Conservation (phyloP, 805 yeast genomes). For the Yarrowia osloensis region DNA sequence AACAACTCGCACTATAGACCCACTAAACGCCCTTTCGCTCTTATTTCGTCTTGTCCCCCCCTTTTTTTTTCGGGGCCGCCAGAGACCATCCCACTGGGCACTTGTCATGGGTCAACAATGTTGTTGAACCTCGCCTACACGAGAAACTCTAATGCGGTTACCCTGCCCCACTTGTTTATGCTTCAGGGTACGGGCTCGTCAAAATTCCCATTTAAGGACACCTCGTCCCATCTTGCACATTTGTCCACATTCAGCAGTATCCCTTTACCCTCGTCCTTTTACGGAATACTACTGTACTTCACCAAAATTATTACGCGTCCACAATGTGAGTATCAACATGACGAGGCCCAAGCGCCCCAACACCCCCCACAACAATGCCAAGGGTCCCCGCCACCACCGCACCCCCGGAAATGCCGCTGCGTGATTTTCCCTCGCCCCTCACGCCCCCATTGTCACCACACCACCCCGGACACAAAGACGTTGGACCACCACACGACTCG, state of each 20-base stretch:
- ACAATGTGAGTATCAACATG: slow-evolving; percentile 26
- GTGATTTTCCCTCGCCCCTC: background rate
- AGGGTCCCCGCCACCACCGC: background rate
- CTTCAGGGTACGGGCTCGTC: slow-evolving; percentile 26
- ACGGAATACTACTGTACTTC: slow-evolving; percentile 29
- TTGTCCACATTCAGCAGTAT: slow-evolving; percentile 30
- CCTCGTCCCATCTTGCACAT: slow-evolving; percentile 22
- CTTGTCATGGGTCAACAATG: background rate
- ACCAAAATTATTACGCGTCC: slow-evolving; percentile 29
- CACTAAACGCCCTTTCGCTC: background rate
- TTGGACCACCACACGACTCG: too few relatives aligned
- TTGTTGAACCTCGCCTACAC: background rate
- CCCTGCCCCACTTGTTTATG: slow-evolving; percentile 26
- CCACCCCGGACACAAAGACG: too few relatives aligned
- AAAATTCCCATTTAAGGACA: slow-evolving; percentile 30
- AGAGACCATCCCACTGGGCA: background rate
- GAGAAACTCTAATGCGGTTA: background rate
- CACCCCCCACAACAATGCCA: background rate
- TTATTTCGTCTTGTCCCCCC: background rate
- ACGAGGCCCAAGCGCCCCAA: background rate
- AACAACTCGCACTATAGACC: too few relatives aligned
- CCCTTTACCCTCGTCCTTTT: slow-evolving; percentile 31
- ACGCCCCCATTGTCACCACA: background rate
- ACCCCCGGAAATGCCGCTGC: background rate
- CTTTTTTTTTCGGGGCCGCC: too few relatives aligned